phyloP scores from a whole-genome alignment of 257 asterid species.

The Solanum tacnaense region DNA sequence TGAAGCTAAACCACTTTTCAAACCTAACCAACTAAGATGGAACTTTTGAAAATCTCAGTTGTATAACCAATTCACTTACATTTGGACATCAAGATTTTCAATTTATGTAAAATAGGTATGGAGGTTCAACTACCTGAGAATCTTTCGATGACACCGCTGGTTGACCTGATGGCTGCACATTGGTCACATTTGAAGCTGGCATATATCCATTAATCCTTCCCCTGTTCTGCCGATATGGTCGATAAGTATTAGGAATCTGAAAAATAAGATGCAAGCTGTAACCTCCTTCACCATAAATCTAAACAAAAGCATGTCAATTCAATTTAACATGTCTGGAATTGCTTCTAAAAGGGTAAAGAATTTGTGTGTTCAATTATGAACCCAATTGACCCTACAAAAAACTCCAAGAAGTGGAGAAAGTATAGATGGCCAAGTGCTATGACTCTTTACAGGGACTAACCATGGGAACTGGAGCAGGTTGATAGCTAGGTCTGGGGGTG shows the following conservation, averaged over 20 bases:
- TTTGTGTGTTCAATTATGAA: background rate
- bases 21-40: background rate
- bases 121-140: constrained; percentile 40
- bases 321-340: background rate
- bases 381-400: background rate
- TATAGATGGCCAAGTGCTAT: background rate
- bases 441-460: constrained; percentile 30
- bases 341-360: background rate
- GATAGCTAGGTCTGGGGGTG: constrained; percentile 34
- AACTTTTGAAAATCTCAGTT: background rate
- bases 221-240: constrained; percentile 53
- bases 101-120: background rate
- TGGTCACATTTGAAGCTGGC: constrained; percentile 16
- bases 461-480: constrained; percentile 45
- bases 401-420: background rate
- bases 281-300: background rate
- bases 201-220: constrained; percentile 45
- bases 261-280: background rate
- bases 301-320: background rate
- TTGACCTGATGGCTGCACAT: constrained; percentile 17
- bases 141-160: constrained; percentile 32
- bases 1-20: background rate
- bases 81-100: background rate
- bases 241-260: constrained; percentile 43
- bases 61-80: background rate